These are phyloP conservation scores for Coemansia sp. DNA, from an alignment of 192 early-diverging fungal genomes.

Conservation along the genomic window DNA sequence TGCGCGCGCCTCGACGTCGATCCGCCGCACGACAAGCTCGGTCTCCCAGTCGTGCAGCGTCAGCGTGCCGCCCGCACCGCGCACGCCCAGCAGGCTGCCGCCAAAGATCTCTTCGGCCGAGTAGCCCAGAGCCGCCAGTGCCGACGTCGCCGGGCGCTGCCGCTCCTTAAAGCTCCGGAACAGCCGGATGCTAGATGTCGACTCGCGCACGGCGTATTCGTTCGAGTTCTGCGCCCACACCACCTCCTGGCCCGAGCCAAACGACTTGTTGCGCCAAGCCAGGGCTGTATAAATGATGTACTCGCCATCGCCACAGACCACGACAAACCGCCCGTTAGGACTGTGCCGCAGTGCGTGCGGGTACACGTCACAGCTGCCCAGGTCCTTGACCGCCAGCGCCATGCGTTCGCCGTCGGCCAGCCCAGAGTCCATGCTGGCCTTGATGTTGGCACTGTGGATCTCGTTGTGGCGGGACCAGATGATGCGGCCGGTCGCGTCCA, in stretches of 20 bases:
- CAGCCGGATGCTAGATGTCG: slow-evolving; percentile 78
- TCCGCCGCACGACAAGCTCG: slow-evolving; percentile 81
- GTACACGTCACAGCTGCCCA: slow-evolving; percentile 97
- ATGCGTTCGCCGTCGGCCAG: slow-evolving; percentile 93
- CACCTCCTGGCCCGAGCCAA: slow-evolving; percentile 92
- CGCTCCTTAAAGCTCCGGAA: slow-evolving; percentile 98
- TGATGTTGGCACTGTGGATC: slow-evolving; percentile 93
- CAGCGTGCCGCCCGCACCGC: slow-evolving; percentile 63
- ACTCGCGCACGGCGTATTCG: slow-evolving; percentile 95
- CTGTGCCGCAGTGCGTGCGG: slow-evolving; percentile 94
- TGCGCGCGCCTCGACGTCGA: slow-evolving; percentile 84
- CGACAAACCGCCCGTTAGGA: slow-evolving; percentile 98
- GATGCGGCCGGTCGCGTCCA: slow-evolving; percentile 95
- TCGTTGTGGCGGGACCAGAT: slow-evolving; percentile 98
- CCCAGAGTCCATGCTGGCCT: slow-evolving; percentile 74
- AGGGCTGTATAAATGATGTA: slow-evolving; percentile 99
- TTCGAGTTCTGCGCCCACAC: slow-evolving; percentile 97
- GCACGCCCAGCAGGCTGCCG: slow-evolving; percentile 85
- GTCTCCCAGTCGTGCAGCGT: slow-evolving; percentile 99
- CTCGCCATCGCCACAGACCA: slow-evolving; percentile 98
- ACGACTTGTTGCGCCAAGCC: slow-evolving; percentile 99
- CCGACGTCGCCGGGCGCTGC: slow-evolving; percentile 46
- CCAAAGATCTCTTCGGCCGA: slow-evolving; percentile 93
- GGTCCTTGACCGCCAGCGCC: slow-evolving; percentile 79
- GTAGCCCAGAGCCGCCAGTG: slow-evolving; percentile 67